Base-by-base conservation (phyloP, 371 early-diverging fungal species). In the Mortierella sp. region DNA sequence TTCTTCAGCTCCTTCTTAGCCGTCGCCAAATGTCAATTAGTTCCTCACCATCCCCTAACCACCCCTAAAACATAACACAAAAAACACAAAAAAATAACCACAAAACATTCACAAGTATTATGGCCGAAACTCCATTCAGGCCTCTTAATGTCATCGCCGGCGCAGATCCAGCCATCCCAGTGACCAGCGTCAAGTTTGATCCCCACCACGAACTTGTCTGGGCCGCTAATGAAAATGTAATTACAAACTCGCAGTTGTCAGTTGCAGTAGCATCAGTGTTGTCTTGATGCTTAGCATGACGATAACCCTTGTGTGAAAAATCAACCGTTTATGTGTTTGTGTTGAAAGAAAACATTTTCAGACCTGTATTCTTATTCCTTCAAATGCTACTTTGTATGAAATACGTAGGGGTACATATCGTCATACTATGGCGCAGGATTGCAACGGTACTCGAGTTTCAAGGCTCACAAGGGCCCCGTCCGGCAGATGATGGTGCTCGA, bases 191-290 rank as follows among this genome's bases (percentile, higher is more conserved):
- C 38, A 89, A 91, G 43, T 95, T 94, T 89, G 96, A 96, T 91
- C 91, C 93, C n/a, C 91, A 92, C 72, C 95, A 95, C 81, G 96
- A 95, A 71, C 88, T 96, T 21, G 77, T 96, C 75, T 96, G 96
- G 96, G 87, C 90, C 24, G 96, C 96, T 73, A 93, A 94, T 80
- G 96, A 95, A 72, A 89, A 91, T 71, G 96, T 95, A 92, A 58
- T 12, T 18, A 5, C 18, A 16, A 32, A 4, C 35, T 63, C 18
- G 32, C 14, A 35, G 18, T 63, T 18, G 51, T 51, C 14, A 14
- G 12, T 46, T 14, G 48, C 16, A 12, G 14, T 46, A 46, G 12
- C 48, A 46, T 0, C 48, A 4, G 41, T 41, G 41, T 41, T 41
- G 41, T 6, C 41, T 7, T 7, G 4, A 7, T 60, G 14, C 29